Evolutionary conservation across 2,329 filamentous ascomycete genomes (phyloP).

Genomic region (Aspergillus aculeatinus): DNA sequence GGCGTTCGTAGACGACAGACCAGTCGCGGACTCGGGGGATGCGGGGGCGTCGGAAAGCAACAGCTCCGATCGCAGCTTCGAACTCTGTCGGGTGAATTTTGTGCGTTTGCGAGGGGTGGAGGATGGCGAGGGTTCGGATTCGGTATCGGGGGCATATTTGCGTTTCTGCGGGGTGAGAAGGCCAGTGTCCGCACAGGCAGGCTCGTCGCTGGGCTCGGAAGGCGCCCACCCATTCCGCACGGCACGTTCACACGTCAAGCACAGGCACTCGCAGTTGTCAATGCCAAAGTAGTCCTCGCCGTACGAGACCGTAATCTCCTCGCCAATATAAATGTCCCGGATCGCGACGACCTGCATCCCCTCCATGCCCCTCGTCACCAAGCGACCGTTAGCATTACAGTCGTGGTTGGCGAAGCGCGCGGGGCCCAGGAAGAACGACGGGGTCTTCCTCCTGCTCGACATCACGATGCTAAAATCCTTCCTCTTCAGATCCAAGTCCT

Average conservation of each 20-base stretch:
- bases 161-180: slow-evolving; percentile 29
- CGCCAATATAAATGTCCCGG: slow-evolving; percentile 76
- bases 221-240: slow-evolving; percentile 80
- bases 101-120: slow-evolving; percentile 34
- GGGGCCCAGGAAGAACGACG: slow-evolving; percentile 89
- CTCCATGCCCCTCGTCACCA: slow-evolving; percentile 78
- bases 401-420: slow-evolving; percentile 97
- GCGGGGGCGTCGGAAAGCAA: slow-evolving; percentile 31
- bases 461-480: slow-evolving; percentile 98
- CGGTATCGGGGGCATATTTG: slow-evolving; percentile 26
- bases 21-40: slow-evolving; percentile 22
- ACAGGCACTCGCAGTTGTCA: slow-evolving; percentile 92
- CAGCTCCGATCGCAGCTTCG: slow-evolving; percentile 39
- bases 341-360: slow-evolving; percentile 89
- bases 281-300: slow-evolving; percentile 95
- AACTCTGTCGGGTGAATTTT: slow-evolving; percentile 35
- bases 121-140: slow-evolving; percentile 25
- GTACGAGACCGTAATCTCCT: slow-evolving; percentile 96
- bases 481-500: slow-evolving; percentile 72
- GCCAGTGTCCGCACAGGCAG: slow-evolving; percentile 15
- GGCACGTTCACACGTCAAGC: slow-evolving; percentile 76
- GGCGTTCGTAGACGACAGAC: slow-evolving; percentile 8
- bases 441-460: slow-evolving; percentile 84
- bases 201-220: slow-evolving; percentile 34
- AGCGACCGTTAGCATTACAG: slow-evolving; percentile 84